phyloP scores from a whole-genome alignment of 2,329 filamentous ascomycete genomes.

The Hypoxylon sp. region DNA sequence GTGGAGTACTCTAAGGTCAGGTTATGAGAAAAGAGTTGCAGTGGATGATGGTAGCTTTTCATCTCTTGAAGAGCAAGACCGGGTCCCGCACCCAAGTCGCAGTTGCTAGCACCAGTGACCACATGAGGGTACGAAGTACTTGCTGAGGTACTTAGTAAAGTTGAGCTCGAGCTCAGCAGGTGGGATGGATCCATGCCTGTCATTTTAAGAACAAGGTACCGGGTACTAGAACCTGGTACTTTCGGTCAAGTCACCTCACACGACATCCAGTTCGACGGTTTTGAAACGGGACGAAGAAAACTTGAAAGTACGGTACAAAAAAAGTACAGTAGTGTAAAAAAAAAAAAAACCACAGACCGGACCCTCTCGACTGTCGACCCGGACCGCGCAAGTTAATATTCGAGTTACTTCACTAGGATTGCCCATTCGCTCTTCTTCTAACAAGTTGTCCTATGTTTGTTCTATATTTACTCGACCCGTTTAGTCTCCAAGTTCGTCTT shows the following conservation, averaged over 20 bases:
- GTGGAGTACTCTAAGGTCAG: conserved; percentile 25
- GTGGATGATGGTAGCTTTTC: conserved; percentile 34
- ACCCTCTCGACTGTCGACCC: conserved; percentile 34
- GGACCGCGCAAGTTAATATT: conserved; percentile 36
- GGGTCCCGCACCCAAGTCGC: conserved; percentile 20
- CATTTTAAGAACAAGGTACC: conserved; percentile 32
- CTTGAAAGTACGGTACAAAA: conserved; percentile 24
- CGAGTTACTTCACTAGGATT: conserved; percentile 30
- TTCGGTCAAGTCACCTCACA: conserved; percentile 32
- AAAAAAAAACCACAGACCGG: conserved; percentile 13
- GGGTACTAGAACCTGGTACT: conserved; percentile 26
- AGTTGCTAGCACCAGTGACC: conserved; percentile 15
- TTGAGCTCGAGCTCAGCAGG: conserved; percentile 23
- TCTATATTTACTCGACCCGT: conserved; percentile 18
- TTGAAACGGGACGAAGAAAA: conserved; percentile 29
- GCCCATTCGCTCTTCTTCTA: conserved; percentile 8
- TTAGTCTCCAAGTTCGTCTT: conserved; percentile 15
- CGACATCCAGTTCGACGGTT: conserved; percentile 26
- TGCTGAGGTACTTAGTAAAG: conserved; percentile 10
- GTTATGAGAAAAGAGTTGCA: conserved; percentile 21
- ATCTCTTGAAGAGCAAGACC: conserved; percentile 18
- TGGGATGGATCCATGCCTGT: conserved; percentile 34
- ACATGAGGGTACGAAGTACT: conserved; percentile 26
- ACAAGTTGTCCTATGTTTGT: conserved; percentile 11
- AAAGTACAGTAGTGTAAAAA: conserved; percentile 6